Percentiles rank a stretch among this genome's conserved stretches.
Conservation (phyloP, 2,329 filamentous ascomycete genomes). For the Colletotrichum sublineola region DNA sequence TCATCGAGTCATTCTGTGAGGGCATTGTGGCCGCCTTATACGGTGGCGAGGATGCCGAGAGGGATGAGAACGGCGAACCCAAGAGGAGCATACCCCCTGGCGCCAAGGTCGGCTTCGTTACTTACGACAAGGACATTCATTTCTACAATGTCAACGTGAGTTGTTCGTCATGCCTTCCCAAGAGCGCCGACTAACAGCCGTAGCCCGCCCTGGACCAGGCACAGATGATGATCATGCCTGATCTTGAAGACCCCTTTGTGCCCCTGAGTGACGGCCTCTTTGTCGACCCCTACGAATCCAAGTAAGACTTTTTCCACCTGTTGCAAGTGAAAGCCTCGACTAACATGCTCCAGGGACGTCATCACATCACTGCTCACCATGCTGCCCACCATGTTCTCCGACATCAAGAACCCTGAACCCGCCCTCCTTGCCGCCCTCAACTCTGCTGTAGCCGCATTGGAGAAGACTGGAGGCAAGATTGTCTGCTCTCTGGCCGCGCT, state of each 20-base stretch:
- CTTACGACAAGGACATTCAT: constrained; percentile 96
- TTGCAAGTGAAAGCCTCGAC: constrained; percentile 29
- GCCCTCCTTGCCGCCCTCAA: constrained; percentile 87
- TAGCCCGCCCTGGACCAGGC: constrained; percentile 83
- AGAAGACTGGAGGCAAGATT: constrained; percentile 91
- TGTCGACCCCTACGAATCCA: constrained; percentile 93
- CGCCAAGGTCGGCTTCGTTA: constrained; percentile 92
- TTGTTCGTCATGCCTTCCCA: constrained; percentile 43
- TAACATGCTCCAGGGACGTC: constrained; percentile 66
- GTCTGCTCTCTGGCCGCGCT: constrained; percentile 89
- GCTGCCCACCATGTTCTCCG: constrained; percentile 87
- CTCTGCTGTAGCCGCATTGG: constrained; percentile 85
- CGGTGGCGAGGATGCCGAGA: constrained; percentile 70
- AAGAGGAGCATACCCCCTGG: constrained; percentile 78
- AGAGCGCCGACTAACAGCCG: constrained; percentile 1
- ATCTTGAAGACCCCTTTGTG: constrained; percentile 96
- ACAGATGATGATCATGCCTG: constrained; percentile 99
- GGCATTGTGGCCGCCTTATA: constrained; percentile 90
- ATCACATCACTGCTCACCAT: constrained; percentile 89
- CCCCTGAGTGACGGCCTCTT: constrained; percentile 93
- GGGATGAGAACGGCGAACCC: constrained; percentile 65
- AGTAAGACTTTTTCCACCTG: constrained; percentile 59
- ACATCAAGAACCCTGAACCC: constrained; percentile 90
- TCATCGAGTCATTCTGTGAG: constrained; percentile 89
- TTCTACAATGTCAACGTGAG: constrained; percentile 94